phyloP scores from a whole-genome alignment of 2,329 filamentous ascomycete species.

The Myriosclerotinia duriaeana region DNA sequence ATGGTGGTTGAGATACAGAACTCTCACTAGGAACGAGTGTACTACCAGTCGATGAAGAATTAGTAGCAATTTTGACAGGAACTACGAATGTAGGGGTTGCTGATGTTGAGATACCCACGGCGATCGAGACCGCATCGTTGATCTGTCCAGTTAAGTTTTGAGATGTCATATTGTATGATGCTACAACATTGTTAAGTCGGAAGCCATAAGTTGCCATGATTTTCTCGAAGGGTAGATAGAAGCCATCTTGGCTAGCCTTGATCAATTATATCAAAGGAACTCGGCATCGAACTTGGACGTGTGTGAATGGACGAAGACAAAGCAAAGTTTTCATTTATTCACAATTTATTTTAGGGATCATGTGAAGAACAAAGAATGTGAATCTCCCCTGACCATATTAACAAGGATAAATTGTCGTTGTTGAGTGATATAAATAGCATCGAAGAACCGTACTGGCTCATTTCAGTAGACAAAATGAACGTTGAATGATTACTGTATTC shows the following conservation, averaged over 20 bases:
- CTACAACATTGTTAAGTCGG: neutral
- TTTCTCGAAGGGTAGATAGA: neutral
- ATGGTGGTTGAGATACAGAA: neutral
- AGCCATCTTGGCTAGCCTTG: neutral
- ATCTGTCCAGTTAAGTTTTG: neutral
- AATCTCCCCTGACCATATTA: neutral
- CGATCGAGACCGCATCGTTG: neutral
- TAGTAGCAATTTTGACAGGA: neutral
- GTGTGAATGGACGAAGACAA: slow-evolving; percentile 19
- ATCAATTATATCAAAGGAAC: slow-evolving; percentile 8
- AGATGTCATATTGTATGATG: slow-evolving; percentile 1
- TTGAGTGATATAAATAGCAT: slow-evolving; percentile 1
- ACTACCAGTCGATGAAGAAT: neutral
- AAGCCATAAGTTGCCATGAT: neutral
- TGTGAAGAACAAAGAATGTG: slow-evolving; percentile 14
- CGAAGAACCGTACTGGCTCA: neutral
- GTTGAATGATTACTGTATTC: neutral
- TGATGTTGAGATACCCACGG: slow-evolving; percentile 3
- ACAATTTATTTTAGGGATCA: slow-evolving; percentile 4
- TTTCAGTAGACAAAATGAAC: neutral
- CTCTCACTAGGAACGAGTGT: neutral
- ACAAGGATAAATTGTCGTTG: neutral
- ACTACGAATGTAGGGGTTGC: neutral
- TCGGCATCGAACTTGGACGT: neutral
- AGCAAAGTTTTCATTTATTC: slow-evolving; percentile 7